Base-by-base conservation (phyloP, 805 yeast genomes). In the Ogataea naganishii region DNA sequence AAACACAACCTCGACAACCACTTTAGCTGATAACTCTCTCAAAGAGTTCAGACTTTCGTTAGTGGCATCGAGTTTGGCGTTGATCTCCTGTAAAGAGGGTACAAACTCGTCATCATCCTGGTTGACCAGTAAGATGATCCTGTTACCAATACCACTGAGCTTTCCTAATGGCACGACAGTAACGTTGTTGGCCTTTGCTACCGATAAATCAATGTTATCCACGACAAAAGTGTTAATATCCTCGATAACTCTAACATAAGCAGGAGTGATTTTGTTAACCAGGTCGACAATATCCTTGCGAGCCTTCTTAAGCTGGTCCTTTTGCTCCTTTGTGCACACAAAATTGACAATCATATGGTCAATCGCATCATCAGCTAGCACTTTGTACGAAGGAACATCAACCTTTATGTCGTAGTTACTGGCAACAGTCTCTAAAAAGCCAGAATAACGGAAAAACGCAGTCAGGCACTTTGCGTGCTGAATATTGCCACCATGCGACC, bases 401-500 rank as follows among this genome's bases (percentile, higher is more conserved):
- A 79, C 57, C 27, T 56, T 60, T 14, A 76, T 72, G 23, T 53
- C 49, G 34, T 51, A 37, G 23, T 55, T 47, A 34, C 47, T 34
- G 53, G 78, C 47, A 51, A 69, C 46, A 40, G 61, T 47, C 43
- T 56, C 51, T 40, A 80, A 66, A 21, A 60, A 50, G 19, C 71
- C 68, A 34, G 72, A 60, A 37, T 69, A 62, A 32, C 58, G 51
- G 41, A 92, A 78, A 51, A 66, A 82, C 9, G 79, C 66, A 24
- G 85, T 79, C 34, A 92, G 64, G 23, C 75, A 69, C 37, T 73
- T 72, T 7, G 95, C 96, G 46, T 92, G 97, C 12, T 61, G 52
- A 31, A 72, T 49, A 48, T 83, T 73, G 40, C 81, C 83, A 46
- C 85, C 82, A 53, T 92, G 96, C 18, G 97, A 95, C 55, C 72